Percentiles rank a stretch among this genome's conserved stretches.
phyloP scores from a whole-genome alignment of 345 rosid species.

The Brassica incana region DNA sequence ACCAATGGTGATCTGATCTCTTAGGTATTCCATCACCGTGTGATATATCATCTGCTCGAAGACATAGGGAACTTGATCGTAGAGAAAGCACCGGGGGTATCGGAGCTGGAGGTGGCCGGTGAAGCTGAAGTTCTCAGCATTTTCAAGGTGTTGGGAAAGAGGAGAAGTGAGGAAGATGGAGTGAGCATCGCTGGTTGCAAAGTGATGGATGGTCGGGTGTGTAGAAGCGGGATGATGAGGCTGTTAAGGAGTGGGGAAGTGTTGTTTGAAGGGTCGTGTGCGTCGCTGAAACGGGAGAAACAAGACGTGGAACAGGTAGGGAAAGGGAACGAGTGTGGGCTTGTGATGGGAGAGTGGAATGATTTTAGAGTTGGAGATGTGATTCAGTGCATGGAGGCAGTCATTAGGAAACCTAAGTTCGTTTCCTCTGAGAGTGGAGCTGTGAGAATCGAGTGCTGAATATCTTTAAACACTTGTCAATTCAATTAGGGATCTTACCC shows the following conservation, averaged over 20 bases:
- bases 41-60: conserved; percentile 91
- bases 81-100: conserved; percentile 83
- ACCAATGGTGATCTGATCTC: conserved; percentile 9
- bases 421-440: conserved; percentile 87
- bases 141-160: conserved; percentile 81
- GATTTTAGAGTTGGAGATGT: conserved; percentile 80
- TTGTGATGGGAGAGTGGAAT: conserved; percentile 66
- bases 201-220: conserved; percentile 67
- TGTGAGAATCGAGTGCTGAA: conserved; percentile 73
- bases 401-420: conserved; percentile 81
- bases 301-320: conserved; percentile 84
- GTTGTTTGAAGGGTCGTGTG: conserved; percentile 74
- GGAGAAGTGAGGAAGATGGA: conserved; percentile 64
- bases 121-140: conserved; percentile 79
- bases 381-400: conserved; percentile 82
- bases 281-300: conserved; percentile 81
- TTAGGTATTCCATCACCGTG: conserved; percentile 70
- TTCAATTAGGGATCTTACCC: neutral
- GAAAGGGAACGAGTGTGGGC: conserved; percentile 86
- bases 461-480: conserved; percentile 1
- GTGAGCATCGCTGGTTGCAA: conserved; percentile 91
- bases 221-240: conserved; percentile 66
- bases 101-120: conserved; percentile 78
- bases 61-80: conserved; percentile 87
- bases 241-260: conserved; percentile 88